Percentiles rank a stretch among this genome's conserved stretches.
Conservation (phyloP, 75 land plant species). For the Sequoiadendron giganteum region DNA sequence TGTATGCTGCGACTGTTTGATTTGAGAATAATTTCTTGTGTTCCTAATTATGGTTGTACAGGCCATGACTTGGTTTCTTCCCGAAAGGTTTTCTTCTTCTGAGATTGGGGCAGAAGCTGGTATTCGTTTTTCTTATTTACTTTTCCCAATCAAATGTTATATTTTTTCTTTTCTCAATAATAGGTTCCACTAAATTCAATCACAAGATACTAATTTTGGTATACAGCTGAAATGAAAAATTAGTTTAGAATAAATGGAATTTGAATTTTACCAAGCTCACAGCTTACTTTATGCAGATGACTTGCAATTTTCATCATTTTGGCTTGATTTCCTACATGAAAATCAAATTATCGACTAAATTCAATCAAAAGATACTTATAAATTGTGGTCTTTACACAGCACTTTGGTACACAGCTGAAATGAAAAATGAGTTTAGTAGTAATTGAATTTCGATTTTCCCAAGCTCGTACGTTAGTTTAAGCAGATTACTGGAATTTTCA, state of each 20-base stretch:
- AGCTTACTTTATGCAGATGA: neutral
- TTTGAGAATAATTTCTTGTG: neutral
- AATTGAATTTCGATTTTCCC: neutral
- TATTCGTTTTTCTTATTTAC: conserved; percentile 13
- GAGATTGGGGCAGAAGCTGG: conserved; percentile 98
- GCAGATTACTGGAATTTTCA: conserved; percentile 7
- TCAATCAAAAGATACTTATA: neutral
- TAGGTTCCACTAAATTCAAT: neutral
- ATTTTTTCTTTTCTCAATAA: neutral
- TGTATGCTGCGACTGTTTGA: neutral
- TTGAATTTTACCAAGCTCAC: neutral
- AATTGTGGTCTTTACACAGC: neutral
- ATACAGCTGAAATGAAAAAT: neutral
- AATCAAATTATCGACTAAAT: neutral
- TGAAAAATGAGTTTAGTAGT: neutral
- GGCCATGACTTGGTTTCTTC: conserved; percentile 96
- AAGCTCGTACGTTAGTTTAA: neutral
- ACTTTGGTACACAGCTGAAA: neutral
- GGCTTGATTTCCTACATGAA: neutral
- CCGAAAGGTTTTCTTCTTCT: conserved; percentile 88
- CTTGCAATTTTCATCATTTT: neutral
- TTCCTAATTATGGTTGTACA: conserved; percentile 23
- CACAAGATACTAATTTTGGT: neutral
- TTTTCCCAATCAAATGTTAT: neutral
- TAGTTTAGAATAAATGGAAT: neutral